Percentiles rank a stretch among this genome's conserved stretches.
Conservation (phyloP, 805 yeast species). For the Wickerhamiella kazuoi region DNA sequence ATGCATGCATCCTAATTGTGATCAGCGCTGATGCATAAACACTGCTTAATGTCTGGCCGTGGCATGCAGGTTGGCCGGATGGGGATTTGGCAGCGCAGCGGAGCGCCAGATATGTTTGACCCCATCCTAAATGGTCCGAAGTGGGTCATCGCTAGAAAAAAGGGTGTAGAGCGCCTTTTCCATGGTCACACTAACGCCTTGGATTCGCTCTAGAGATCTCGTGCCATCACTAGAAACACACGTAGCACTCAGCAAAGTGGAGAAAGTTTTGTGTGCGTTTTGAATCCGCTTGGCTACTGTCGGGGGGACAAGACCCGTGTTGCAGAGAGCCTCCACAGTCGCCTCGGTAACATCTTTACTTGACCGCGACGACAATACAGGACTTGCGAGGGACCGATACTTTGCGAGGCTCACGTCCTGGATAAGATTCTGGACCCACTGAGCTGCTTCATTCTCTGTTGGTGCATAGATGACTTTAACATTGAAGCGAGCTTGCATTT, state of each 20-base stretch:
- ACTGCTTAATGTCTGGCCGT: no score
- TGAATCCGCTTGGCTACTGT: background rate
- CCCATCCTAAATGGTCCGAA: no score
- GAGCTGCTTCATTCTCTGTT: background rate
- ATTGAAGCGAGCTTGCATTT: background rate
- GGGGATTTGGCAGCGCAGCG: no score
- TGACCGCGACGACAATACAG: background rate
- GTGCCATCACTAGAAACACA: no score
- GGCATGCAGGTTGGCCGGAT: no score
- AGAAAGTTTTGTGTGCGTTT: background rate
- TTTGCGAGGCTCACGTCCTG: background rate
- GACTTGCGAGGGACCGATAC: background rate
- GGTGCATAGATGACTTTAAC: background rate
- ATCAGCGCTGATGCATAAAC: no score
- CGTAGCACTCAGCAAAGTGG: background rate
- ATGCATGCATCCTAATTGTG: no score
- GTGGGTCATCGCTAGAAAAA: no score
- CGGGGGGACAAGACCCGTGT: background rate
- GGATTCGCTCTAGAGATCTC: no score
- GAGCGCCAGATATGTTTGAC: no score
- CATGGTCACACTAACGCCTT: no score
- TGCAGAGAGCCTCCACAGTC: background rate
- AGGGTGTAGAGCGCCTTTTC: no score
- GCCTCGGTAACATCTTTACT: background rate
- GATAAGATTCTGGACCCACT: background rate